Base-by-base conservation (phyloP, 345 rosid species). In the Melaleuca quinquenervia region DNA sequence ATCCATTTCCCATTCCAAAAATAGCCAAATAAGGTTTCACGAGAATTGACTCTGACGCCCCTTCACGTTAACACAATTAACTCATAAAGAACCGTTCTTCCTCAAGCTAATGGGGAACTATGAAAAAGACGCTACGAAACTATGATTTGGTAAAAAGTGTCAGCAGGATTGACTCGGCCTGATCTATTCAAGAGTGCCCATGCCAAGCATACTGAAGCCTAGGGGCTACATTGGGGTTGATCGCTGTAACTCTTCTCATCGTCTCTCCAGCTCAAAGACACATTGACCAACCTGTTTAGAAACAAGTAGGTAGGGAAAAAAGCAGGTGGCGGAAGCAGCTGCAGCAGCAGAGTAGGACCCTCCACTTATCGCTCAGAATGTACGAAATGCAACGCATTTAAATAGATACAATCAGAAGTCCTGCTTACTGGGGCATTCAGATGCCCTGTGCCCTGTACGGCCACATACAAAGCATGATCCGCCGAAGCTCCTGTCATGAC, bases 391-490 rank as follows among this genome's bases (percentile, higher is more conserved):
- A 41, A 12, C 51, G 24, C 8, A 4, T 27, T 50, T 11, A 13
- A 16, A 29, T 84, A 15, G 6, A 21, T 58, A 7, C 26, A 48
- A 36, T 91, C 92, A 94, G 86, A 86, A 94, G 32, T 87, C 93
- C 54, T 85, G 82, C 87, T 91, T 92, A 87, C 85, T 91, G 51
- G 98, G 96, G 89, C 98, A 97, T 86, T 97, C 96, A 50, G 99
- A 85, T 88, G 99, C 96, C 90, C 93, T 94, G 86, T 97, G 98
- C 62, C 99, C 98, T 14, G 94, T 84, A 76, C 89, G 91, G 53
- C 98, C 98, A 82, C 98, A 96, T 86, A 62, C 92, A 90, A 96
- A 97, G 88, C 98, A 96, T 3, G 97, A 84, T 83, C 99, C 98
- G 58, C 99, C 98, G 49, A 96, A 96, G 86, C 91, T 74, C 87